Percentiles rank a stretch among this genome's conserved stretches.
These are phyloP conservation scores for Conringia planisiliqua DNA, from an alignment of 345 rosid genomes.

Conservation along the genomic window DNA sequence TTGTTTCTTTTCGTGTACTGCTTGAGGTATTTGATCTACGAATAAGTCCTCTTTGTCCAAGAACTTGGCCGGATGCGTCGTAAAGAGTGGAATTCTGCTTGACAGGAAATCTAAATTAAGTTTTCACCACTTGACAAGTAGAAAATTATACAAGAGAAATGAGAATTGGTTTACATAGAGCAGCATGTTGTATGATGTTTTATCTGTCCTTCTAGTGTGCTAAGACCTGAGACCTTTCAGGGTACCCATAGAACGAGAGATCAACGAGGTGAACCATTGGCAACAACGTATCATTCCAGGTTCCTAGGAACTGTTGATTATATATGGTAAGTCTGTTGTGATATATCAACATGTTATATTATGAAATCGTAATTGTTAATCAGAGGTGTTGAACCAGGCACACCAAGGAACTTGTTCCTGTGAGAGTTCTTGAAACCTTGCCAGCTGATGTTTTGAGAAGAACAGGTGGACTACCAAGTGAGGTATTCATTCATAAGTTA, in stretches of 20 bases:
- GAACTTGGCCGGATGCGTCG: background rate
- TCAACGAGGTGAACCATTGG: constrained; percentile 75
- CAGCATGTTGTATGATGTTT: background rate
- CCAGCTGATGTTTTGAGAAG: constrained; percentile 59
- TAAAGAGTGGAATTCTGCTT: constrained; percentile 5
- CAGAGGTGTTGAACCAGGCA: constrained; percentile 53
- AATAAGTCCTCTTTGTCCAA: background rate
- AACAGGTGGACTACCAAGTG: constrained; percentile 66
- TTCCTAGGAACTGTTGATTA: constrained; percentile 95
- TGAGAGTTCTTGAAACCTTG: constrained; percentile 87
- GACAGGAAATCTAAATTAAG: background rate
- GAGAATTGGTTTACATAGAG: background rate
- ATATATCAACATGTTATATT: background rate
- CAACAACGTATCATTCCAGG: constrained; percentile 82
- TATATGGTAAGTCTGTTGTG: constrained; percentile 58
- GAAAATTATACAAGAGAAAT: background rate
- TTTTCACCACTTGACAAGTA: background rate
- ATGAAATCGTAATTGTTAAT: constrained; percentile 9
- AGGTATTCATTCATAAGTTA: constrained; percentile 43
- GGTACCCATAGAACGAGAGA: constrained; percentile 61
- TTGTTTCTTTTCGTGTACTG: background rate
- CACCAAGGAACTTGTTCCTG: constrained; percentile 65
- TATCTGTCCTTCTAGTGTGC: constrained; percentile 4
- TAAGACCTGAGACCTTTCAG: constrained; percentile 41
- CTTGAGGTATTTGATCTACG: background rate